A percentile compares a stretch with the other conserved stretches of the same genome.
phyloP scores from a whole-genome alignment of 768 basidiomycete species.

The Podaxis sp. region DNA sequence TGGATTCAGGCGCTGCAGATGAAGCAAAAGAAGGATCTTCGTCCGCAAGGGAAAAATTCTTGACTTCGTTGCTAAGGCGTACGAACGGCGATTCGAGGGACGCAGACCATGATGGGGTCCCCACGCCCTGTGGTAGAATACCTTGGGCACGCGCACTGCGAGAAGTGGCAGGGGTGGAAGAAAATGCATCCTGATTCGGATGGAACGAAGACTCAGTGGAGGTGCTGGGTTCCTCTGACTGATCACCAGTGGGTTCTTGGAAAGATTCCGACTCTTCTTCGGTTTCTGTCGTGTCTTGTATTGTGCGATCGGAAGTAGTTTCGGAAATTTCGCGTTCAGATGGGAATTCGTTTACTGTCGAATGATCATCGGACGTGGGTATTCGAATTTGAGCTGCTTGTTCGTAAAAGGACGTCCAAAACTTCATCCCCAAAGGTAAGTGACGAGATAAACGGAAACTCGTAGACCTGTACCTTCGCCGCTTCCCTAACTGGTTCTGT shows the following conservation, averaged over 20 bases:
- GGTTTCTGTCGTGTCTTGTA: constrained; percentile 19
- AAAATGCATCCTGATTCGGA: constrained; percentile 68
- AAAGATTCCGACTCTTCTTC: constrained; percentile 26
- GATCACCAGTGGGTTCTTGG: constrained; percentile 20
- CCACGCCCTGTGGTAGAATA: constrained; percentile 38
- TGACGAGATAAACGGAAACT: not conserved
- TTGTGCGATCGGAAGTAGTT: constrained; percentile 17
- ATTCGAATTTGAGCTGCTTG: constrained; percentile 88
- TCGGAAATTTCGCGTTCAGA: constrained; percentile 37
- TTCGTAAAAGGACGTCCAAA: constrained; percentile 97
- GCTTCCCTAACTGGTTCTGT: constrained; percentile 89
- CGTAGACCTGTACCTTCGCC: constrained; percentile 63
- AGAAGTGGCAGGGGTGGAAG: constrained; percentile 73
- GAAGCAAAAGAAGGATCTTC: constrained; percentile 29
- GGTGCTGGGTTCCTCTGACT: constrained; percentile 39
- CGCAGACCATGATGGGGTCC: constrained; percentile 67
- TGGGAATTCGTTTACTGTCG: constrained; percentile 51
- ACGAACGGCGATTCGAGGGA: constrained; percentile 76
- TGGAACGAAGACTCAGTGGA: constrained; percentile 73
- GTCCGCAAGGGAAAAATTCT: constrained; percentile 46
- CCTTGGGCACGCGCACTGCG: constrained; percentile 36
- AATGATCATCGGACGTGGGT: constrained; percentile 69
- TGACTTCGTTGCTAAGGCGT: constrained; percentile 62
- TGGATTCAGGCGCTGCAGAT: constrained; percentile 17
- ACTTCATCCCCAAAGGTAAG: constrained; percentile 45